Evolutionary conservation across 2,329 filamentous ascomycete species (phyloP).

Genomic region (Diaporthe citriasiana): DNA sequence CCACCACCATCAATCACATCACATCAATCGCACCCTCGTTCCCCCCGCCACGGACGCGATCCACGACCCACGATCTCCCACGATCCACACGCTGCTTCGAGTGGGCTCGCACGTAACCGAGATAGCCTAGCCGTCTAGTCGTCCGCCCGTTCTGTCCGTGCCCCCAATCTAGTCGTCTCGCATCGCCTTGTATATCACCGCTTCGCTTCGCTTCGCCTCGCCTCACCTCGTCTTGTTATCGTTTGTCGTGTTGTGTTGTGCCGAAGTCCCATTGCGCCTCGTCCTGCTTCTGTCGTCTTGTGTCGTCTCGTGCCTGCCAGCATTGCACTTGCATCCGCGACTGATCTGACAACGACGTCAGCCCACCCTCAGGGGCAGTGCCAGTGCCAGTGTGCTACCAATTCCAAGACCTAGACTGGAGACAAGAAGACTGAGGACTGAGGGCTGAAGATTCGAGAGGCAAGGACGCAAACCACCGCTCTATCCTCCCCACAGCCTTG

Average conservation of each 20-base stretch:
- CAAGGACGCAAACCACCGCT: conserved; percentile 1
- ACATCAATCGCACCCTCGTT: conserved; percentile 11
- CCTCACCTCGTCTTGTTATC: neutral
- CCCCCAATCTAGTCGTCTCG: conserved; percentile 20
- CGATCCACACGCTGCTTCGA: neutral
- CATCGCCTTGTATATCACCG: conserved; percentile 9
- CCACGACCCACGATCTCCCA: neutral
- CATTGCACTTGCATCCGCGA: neutral
- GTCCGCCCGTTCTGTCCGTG: conserved; percentile 11
- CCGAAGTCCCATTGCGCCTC: too few relatives aligned
- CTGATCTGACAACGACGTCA: neutral
- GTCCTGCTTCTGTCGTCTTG: neutral
- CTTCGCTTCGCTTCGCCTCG: neutral
- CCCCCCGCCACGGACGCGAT: neutral
- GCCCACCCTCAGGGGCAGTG: neutral
- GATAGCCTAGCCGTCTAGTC: conserved; percentile 16
- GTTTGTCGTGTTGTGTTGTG: too few relatives aligned
- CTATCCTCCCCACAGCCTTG: conserved; percentile 1
- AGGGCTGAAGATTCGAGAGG: neutral
- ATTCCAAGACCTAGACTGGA: neutral
- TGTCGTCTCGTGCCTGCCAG: neutral
- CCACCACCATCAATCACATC: neutral
- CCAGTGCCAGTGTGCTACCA: neutral
- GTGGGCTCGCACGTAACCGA: conserved; percentile 30
- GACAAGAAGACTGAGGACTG: neutral